A percentile compares a stretch with the other conserved stretches of the same genome.
These are phyloP conservation scores for Buxus sempervirens DNA, from an alignment of 164 flowering plant species.

Conservation along the genomic window DNA sequence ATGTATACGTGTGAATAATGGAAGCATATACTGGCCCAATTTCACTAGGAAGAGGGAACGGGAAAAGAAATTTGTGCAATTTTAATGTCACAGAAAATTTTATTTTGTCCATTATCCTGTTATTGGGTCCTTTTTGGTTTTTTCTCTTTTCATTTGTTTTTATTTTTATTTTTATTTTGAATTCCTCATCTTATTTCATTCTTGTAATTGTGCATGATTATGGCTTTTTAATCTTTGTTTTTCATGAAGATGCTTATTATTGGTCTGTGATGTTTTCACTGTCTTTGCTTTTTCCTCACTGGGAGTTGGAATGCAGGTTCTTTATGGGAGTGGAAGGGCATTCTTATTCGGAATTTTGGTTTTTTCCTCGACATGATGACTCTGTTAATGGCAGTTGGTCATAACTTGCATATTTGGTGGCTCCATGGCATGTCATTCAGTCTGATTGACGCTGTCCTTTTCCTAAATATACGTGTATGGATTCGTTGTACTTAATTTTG, in stretches of 20 bases:
- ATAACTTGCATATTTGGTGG: conserved; percentile 89
- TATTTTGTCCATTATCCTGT: not conserved
- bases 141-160: not conserved
- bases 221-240: conserved; percentile 4
- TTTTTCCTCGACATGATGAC: conserved; percentile 86
- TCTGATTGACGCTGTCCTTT: conserved; percentile 86
- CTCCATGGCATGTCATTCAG: conserved; percentile 99
- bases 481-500: conserved; percentile 12
- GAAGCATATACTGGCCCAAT: not conserved
- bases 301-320: conserved; percentile 56
- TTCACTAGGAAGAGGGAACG: not conserved
- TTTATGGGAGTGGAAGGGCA: conserved; percentile 83
- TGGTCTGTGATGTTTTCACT: not conserved
- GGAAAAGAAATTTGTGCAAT: too few species aligned
- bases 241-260: not conserved
- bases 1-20: not conserved
- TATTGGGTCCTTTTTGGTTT: too few species aligned
- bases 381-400: conserved; percentile 83
- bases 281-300: conserved; percentile 8
- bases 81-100: too few species aligned
- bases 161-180: not conserved
- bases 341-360: conserved; percentile 71
- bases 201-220: not conserved
- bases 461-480: conserved; percentile 77
- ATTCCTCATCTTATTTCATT: too few species aligned